Evolutionary conservation across 2,329 filamentous ascomycete genomes (phyloP), one percentile per base, ranked within the genome.

Genomic region (Colletotrichum salicis): DNA sequence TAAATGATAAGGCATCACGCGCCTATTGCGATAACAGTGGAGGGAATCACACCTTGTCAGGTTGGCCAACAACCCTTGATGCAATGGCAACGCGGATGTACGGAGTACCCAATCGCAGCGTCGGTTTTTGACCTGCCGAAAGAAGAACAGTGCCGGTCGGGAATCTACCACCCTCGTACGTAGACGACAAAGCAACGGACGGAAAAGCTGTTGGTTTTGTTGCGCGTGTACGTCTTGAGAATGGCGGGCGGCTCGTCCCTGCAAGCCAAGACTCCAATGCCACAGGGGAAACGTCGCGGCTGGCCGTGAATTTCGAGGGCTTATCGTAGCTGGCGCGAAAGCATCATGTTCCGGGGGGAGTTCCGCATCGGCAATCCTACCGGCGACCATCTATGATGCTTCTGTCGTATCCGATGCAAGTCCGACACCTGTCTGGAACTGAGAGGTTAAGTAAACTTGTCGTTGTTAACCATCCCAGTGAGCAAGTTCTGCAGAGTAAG

Each of bases 91-190:
- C 41, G n/a, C 33, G 33, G 27, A 29, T 29, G 27, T 29, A 5
- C n/a, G 2, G 12, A 29, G 37, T 15, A 31, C 58, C 60, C 59
- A 55, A 51, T 63, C 27, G 55, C 29, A 37, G 22, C 45, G 48
- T 24, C 3, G 54, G 27, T 22, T 64, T 59, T 60, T 19, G 54
- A 72, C 70, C 70, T 72, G 58, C 70, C 70, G 22, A 31, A 69
- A 70, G 65, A 72, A 64, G 29, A 24, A 19, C 29, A 55, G 35
- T 59, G 52, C 58, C 52, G 52, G 52, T 58, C 33, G 31, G 58
- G 52, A 19, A 29, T 55, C 24, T 45, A 59, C 6, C 27, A 29
- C 27, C 27, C 27, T 69, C 55, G 59, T 69, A 62, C 31, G 15
- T 15, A 15, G 31, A 62, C 60, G 55, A 22, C 19, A 31, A 31